phyloP scores from a whole-genome alignment of 768 basidiomycete species.

The Gloeostereum incarnatum region DNA sequence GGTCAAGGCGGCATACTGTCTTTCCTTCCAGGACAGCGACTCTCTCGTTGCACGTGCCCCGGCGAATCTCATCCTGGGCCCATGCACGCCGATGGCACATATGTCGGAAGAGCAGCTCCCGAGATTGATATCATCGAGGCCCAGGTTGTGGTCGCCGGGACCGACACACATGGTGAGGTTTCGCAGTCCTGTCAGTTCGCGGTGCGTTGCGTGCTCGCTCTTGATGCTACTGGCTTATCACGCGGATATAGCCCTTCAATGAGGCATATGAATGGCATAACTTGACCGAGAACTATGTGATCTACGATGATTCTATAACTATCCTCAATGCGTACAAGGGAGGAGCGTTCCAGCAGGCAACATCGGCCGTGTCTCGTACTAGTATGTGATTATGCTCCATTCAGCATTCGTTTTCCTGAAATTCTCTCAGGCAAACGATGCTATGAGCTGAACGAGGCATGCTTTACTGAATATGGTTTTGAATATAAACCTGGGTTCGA shows the following conservation, averaged over 20 bases:
- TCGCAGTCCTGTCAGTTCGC: constrained; percentile 47
- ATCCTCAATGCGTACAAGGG: constrained; percentile 35
- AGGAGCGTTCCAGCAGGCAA: constrained; percentile 30
- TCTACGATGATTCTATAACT: constrained; percentile 25
- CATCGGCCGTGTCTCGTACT: constrained; percentile 22
- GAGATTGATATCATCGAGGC: constrained; percentile 58
- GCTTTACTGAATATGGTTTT: constrained; percentile 58
- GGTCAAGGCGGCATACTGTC: constrained; percentile 20
- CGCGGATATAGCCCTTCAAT: constrained; percentile 34
- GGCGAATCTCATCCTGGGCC: constrained; percentile 54
- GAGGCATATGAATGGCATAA: constrained; percentile 31
- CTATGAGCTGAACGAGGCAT: constrained; percentile 46
- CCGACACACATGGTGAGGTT: constrained; percentile 18
- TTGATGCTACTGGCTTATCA: neutral
- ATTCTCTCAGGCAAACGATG: too few relatives aligned
- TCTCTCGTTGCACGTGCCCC: constrained; percentile 50
- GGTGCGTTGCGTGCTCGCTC: constrained; percentile 11
- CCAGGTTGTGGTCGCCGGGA: constrained; percentile 17
- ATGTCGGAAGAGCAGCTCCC: constrained; percentile 44
- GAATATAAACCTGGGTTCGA: constrained; percentile 20
- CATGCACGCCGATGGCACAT: constrained; percentile 31
- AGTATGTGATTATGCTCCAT: too few relatives aligned
- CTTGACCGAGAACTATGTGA: constrained; percentile 20
- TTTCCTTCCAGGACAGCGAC: constrained; percentile 46
- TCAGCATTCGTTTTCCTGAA: too few relatives aligned